A percentile compares a stretch with the other conserved stretches of the same genome.
Evolutionary conservation across 306 rosid genomes (phyloP).

Genomic region (Cucumis hystrix): DNA sequence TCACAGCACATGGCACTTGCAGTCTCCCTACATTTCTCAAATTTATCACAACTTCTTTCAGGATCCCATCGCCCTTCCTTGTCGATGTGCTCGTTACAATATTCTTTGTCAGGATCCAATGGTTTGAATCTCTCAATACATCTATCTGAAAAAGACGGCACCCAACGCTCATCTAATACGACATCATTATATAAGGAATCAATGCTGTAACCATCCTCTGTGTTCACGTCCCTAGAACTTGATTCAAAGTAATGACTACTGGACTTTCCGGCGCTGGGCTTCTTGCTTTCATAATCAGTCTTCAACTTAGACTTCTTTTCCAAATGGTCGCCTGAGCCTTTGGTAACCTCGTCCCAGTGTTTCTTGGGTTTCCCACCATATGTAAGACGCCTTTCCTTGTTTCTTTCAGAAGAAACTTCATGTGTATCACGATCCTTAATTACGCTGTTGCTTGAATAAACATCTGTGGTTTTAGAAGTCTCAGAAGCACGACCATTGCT

Average conservation of each 20-base stretch:
- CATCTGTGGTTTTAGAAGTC: neutral
- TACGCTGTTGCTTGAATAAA: neutral
- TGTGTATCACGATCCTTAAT: neutral
- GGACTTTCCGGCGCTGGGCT: neutral
- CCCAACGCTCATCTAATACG: neutral
- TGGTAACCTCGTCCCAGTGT: neutral
- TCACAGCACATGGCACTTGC: neutral
- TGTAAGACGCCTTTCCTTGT: neutral
- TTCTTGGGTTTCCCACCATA: neutral
- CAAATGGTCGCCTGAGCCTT: neutral
- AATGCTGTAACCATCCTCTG: neutral
- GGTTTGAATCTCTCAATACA: neutral
- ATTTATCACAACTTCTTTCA: neutral
- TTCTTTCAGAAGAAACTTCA: neutral
- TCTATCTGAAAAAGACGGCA: neutral
- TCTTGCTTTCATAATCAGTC: neutral
- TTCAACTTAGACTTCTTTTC: neutral
- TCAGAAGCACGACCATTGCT: neutral
- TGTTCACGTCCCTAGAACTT: neutral
- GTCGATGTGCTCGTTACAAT: neutral
- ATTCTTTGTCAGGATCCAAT: constrained; percentile 6
- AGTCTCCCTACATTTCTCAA: constrained; percentile 5
- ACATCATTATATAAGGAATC: neutral
- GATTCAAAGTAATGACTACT: neutral
- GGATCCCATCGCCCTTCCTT: constrained; percentile 6